A percentile compares a stretch with the other conserved stretches of the same genome.
These are phyloP conservation scores for Atalantia buxifolia DNA, from an alignment of 345 rosid species.

Conservation along the genomic window DNA sequence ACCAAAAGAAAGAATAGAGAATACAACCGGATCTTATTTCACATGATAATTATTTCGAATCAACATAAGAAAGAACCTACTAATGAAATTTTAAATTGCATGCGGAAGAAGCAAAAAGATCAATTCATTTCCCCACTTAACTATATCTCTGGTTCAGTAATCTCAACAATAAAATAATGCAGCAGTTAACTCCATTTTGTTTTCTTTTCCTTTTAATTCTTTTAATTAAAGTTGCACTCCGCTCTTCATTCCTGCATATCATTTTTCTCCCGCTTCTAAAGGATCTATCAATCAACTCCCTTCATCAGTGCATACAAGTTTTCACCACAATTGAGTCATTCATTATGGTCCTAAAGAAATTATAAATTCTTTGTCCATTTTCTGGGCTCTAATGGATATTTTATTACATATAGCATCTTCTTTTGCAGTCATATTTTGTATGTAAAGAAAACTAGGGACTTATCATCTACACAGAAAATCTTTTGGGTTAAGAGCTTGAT, in stretches of 20 bases:
- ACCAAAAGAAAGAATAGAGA: not conserved
- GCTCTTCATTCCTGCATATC: not conserved
- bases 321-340: not conserved
- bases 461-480: not conserved
- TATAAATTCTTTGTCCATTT: no score
- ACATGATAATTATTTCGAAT: not conserved
- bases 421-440: not conserved
- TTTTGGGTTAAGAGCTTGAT: not conserved
- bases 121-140: not conserved
- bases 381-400: no score
- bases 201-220: not conserved
- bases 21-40: not conserved
- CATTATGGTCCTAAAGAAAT: no score
- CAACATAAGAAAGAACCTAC: not conserved
- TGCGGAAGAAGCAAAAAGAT: not conserved
- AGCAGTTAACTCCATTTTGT: not conserved
- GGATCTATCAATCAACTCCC: not conserved
- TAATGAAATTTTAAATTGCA: not conserved
- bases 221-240: not conserved
- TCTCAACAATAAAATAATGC: not conserved
- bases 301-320: not conserved
- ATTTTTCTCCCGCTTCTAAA: not conserved
- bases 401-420: not conserved
- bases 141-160: not conserved
- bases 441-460: not conserved